phyloP scores from a whole-genome alignment of 179 eudicot species.

The Carnegiea gigantea region DNA sequence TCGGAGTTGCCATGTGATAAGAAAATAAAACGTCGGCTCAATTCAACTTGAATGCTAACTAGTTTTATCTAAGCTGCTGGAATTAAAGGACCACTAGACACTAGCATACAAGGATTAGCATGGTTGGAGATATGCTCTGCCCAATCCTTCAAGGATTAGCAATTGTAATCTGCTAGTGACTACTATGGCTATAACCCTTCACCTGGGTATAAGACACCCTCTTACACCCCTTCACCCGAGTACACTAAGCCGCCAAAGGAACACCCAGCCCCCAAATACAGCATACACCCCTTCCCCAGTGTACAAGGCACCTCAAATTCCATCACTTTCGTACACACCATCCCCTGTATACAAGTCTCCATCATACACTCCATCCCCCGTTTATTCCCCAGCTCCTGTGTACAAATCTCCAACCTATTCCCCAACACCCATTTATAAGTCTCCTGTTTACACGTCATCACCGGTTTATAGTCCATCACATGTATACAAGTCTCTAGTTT shows the following conservation, averaged over 20 bases:
- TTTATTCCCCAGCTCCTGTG: neutral
- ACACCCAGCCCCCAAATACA: neutral
- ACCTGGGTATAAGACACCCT: neutral
- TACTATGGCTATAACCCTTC: conserved; percentile 3
- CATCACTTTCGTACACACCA: neutral
- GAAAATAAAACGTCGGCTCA: too few species aligned
- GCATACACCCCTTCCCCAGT: neutral
- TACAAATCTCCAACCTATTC: too few species aligned
- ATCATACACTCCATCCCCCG: too few species aligned
- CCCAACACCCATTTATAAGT: neutral
- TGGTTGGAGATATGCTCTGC: too few species aligned
- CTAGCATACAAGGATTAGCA: too few species aligned
- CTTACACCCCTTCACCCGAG: neutral
- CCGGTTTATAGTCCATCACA: neutral
- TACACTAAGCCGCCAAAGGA: neutral
- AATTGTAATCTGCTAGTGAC: conserved; percentile 11
- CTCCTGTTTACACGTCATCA: neutral
- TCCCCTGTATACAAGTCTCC: neutral
- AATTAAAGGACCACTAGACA: too few species aligned
- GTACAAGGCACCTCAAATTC: neutral
- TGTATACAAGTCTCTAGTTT: neutral
- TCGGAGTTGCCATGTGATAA: too few species aligned
- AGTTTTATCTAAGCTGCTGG: too few species aligned
- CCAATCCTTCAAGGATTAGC: too few species aligned
- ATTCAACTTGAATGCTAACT: too few species aligned